A percentile compares a stretch with the other conserved stretches of the same genome.
These are phyloP conservation scores for Heliosperma pusillum DNA, from an alignment of 148 eudicot genomes.

Conservation along the genomic window DNA sequence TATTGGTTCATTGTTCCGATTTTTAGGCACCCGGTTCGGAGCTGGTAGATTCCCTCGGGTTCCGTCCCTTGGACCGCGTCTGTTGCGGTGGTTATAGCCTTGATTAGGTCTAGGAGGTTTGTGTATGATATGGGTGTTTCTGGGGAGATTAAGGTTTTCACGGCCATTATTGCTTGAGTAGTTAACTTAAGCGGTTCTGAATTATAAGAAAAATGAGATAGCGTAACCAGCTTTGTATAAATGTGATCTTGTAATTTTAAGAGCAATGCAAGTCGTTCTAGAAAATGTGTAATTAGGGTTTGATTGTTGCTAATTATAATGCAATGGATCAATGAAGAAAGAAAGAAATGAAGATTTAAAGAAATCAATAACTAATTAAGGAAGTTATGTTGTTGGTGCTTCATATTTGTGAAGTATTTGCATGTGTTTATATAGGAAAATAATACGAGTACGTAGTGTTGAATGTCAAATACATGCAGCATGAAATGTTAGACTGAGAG, in stretches of 20 bases:
- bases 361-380: background rate
- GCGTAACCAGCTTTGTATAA: background rate
- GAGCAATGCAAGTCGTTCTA: too few species aligned
- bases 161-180: background rate
- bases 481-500: background rate
- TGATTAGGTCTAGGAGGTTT: background rate
- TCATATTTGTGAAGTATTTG: background rate
- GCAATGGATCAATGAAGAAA: background rate
- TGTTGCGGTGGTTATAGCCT: background rate
- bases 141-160: background rate
- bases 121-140: background rate
- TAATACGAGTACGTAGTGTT: background rate
- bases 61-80: background rate
- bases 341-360: background rate
- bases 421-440: background rate
- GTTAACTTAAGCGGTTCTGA: background rate
- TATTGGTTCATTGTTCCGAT: background rate
- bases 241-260: too few species aligned
- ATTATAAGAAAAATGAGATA: background rate
- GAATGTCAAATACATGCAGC: background rate
- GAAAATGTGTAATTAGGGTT: too few species aligned
- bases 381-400: background rate
- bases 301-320: too few species aligned
- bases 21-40: background rate
- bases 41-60: background rate